Percentiles rank a stretch among this genome's conserved stretches.
Evolutionary conservation across 1,284 basidiomycete genomes (phyloP).

Genomic region (Coniferiporia weirii): DNA sequence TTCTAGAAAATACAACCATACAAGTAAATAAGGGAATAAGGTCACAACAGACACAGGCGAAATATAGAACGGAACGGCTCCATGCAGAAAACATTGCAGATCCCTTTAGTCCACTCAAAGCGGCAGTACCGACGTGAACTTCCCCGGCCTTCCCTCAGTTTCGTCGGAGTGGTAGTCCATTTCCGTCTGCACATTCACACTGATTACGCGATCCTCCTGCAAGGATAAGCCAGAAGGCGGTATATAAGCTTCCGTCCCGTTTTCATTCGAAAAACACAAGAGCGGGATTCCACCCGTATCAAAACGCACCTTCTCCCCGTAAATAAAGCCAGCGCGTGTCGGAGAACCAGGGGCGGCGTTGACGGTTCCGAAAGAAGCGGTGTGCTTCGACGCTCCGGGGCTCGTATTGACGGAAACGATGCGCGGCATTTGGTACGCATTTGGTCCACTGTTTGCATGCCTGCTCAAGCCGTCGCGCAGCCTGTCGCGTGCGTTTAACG

Average conservation of each 20-base stretch:
- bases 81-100: neutral
- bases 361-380: neutral
- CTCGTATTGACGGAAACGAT: neutral
- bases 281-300: neutral
- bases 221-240: no score
- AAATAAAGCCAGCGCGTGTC: neutral
- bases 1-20: neutral
- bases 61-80: neutral
- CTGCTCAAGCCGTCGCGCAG: conserved; percentile 2
- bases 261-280: no score
- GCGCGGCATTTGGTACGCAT: neutral
- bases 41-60: neutral
- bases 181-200: neutral
- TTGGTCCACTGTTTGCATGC: neutral
- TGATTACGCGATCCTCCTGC: neutral
- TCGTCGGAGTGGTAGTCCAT: conserved; percentile 10
- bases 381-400: neutral
- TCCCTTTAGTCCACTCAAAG: neutral
- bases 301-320: neutral
- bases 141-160: neutral
- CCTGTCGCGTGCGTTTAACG: conserved; percentile 6
- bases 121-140: neutral
- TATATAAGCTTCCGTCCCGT: no score
- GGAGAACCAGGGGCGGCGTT: neutral
- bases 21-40: neutral